phyloP scores from a whole-genome alignment of 805 yeast genomes.

The Candida rishiriensis region DNA sequence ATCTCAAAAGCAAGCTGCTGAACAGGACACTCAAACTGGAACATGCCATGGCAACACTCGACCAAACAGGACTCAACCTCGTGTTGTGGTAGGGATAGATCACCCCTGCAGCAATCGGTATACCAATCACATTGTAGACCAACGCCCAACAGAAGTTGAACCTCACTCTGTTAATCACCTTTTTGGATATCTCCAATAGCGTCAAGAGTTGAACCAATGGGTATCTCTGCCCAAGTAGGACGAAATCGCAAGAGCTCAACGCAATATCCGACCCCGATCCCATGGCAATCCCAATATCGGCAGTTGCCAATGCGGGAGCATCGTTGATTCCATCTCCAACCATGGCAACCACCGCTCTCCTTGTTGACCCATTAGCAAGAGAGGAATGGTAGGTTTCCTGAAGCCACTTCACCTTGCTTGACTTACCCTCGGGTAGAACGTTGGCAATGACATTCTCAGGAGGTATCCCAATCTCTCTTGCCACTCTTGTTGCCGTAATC shows the following conservation, averaged over 20 bases:
- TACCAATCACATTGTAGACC: conserved; percentile 50
- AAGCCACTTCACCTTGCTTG: conserved; percentile 51
- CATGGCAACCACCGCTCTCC: conserved; percentile 54
- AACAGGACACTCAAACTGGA: conserved; percentile 54
- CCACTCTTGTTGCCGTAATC: conserved; percentile 65
- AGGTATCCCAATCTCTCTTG: conserved; percentile 54
- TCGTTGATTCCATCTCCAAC: conserved; percentile 84
- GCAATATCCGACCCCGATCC: conserved; percentile 78
- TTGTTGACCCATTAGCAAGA: conserved; percentile 10
- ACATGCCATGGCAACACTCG: conserved; percentile 62
- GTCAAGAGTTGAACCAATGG: conserved; percentile 52
- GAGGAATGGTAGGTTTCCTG: conserved; percentile 37
- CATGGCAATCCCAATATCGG: conserved; percentile 75
- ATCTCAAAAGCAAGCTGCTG: conserved; percentile 45
- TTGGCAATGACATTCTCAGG: conserved; percentile 54
- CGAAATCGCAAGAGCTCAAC: conserved; percentile 68
- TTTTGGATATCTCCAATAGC: conserved; percentile 46
- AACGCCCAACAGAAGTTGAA: conserved; percentile 61
- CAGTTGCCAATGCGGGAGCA: conserved; percentile 72
- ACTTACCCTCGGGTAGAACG: conserved; percentile 72
- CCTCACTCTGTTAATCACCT: conserved; percentile 47
- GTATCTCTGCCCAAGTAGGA: conserved; percentile 49
- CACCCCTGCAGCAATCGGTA: conserved; percentile 67
- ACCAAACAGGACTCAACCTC: conserved; percentile 61
- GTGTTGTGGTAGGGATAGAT: conserved; percentile 51